A percentile compares a stretch with the other conserved stretches of the same genome.
phyloP scores from a whole-genome alignment of 768 basidiomycete species.

The Amanita phalloides region DNA sequence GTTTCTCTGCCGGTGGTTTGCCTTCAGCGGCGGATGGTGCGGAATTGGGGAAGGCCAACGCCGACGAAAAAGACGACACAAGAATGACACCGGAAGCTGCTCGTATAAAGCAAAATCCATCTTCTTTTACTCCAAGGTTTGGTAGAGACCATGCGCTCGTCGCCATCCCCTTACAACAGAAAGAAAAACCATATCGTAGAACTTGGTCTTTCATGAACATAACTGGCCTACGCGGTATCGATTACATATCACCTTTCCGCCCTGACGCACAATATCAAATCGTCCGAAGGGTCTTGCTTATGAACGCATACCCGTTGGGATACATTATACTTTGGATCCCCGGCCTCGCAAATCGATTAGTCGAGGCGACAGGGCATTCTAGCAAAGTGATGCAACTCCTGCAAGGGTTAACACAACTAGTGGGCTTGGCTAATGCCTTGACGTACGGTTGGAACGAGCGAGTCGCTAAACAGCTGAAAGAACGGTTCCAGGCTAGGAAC shows the following conservation, averaged over 20 bases:
- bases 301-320: slow-evolving; percentile 10
- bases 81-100: neutral
- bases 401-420: slow-evolving; percentile 9
- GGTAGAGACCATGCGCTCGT: too few species aligned
- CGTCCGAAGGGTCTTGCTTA: slow-evolving; percentile 5
- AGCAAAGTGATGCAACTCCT: slow-evolving; percentile 5
- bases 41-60: neutral
- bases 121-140: too few species aligned
- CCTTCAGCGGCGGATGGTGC: neutral
- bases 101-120: too few species aligned
- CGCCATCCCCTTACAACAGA: neutral
- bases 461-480: slow-evolving; percentile 4
- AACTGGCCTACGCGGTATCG: neutral
- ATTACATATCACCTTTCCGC: neutral
- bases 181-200: neutral
- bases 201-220: neutral
- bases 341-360: slow-evolving; percentile 8
- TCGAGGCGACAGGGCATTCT: slow-evolving; percentile 8
- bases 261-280: neutral
- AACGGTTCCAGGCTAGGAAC: neutral
- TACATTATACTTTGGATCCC: slow-evolving; percentile 11
- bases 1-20: neutral
- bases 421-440: slow-evolving; percentile 9
- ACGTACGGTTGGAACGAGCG: slow-evolving; percentile 10
- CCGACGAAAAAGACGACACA: neutral